phyloP scores from a whole-genome alignment of 2,329 filamentous ascomycete genomes.

The Xylariaceae sp. region DNA sequence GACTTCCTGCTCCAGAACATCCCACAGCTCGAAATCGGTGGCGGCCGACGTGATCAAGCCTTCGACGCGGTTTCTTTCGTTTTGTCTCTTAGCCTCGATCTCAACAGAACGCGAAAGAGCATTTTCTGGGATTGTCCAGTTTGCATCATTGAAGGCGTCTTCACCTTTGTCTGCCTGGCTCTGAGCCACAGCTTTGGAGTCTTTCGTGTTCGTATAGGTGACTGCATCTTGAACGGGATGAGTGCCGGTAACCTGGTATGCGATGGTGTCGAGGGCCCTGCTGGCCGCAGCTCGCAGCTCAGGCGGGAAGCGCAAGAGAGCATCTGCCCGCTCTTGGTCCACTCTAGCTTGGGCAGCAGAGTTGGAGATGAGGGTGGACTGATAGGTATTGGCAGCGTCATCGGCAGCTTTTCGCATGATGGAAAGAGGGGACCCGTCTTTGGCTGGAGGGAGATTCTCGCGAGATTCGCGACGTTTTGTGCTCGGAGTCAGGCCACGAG shows the following conservation, averaged over 20 bases:
- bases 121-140: conserved; percentile 22
- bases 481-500: conserved; percentile 27
- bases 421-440: conserved; percentile 22
- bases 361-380: conserved; percentile 11
- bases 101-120: conserved; percentile 28
- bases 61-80: conserved; percentile 52
- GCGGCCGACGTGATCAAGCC: conserved; percentile 49
- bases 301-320: conserved; percentile 38
- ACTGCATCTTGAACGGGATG: background rate
- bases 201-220: background rate
- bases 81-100: conserved; percentile 36
- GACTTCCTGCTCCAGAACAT: conserved; percentile 62
- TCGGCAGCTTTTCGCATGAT: conserved; percentile 28
- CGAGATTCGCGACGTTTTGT: conserved; percentile 2
- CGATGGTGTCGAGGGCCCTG: conserved; percentile 34
- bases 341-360: conserved; percentile 19
- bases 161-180: background rate
- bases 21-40: conserved; percentile 64
- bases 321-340: conserved; percentile 31
- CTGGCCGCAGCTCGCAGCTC: conserved; percentile 38
- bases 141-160: conserved; percentile 10
- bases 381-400: conserved; percentile 19
- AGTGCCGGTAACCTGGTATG: conserved; percentile 11
- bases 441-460: conserved; percentile 2
- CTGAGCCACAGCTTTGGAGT: background rate